Conservation (phyloP, 176 grass and related monocot genomes). For the Aechmea fasciata region DNA sequence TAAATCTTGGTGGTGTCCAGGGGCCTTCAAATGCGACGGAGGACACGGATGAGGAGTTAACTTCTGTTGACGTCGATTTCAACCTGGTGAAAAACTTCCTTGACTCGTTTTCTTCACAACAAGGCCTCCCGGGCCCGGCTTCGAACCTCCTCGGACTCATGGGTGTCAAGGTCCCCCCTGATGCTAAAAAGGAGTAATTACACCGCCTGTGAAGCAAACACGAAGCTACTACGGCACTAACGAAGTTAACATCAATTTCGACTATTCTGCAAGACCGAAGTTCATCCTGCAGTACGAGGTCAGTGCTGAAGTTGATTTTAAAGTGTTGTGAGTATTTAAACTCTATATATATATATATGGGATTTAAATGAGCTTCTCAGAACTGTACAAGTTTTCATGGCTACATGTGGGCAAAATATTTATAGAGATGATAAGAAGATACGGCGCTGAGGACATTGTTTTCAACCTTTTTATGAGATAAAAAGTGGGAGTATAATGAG, state of each 20-base stretch:
- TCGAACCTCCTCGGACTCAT: slow-evolving; percentile 85
- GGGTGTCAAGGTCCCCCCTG: slow-evolving; percentile 77
- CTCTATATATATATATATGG: no score
- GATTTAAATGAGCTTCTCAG: no score
- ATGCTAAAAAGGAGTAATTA: slow-evolving; percentile 37
- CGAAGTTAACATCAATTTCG: neutral
- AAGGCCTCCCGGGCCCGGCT: slow-evolving; percentile 87
- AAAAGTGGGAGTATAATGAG: neutral
- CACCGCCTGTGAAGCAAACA: neutral
- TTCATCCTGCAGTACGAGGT: neutral
- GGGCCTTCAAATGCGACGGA: slow-evolving; percentile 45
- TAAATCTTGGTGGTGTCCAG: slow-evolving; percentile 28
- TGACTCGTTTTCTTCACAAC: slow-evolving; percentile 81
- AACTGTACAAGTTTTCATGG: neutral
- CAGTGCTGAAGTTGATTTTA: neutral
- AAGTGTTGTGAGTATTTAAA: neutral
- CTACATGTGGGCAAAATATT: neutral
- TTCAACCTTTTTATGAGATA: neutral
- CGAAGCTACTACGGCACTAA: neutral
- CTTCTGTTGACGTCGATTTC: slow-evolving; percentile 79
- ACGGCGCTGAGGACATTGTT: neutral
- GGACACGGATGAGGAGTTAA: slow-evolving; percentile 42
- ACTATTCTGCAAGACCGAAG: no score
- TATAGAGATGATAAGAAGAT: neutral
- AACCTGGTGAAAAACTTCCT: slow-evolving; percentile 89